A percentile compares a stretch with the other conserved stretches of the same genome.
Conservation (phyloP, 2,329 filamentous ascomycete genomes). For the Diaporthe ampelina region DNA sequence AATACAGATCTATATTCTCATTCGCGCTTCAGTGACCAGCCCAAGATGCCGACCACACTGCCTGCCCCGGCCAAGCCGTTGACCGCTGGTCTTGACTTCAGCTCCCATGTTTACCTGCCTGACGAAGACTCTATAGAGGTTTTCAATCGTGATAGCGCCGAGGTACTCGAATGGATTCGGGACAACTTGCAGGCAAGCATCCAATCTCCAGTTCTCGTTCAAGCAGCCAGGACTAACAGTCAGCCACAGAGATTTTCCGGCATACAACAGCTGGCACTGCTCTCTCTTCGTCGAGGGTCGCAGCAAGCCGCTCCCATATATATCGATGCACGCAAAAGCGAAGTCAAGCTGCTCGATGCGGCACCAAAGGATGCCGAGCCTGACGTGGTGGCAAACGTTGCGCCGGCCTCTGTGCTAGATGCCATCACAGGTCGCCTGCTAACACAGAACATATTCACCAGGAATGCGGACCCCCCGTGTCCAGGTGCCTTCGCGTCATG, state of each 20-base stretch:
- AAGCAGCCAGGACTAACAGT: not conserved
- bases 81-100: conserved; percentile 20
- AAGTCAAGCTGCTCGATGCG: conserved; percentile 25
- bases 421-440: conserved; percentile 18
- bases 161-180: conserved; percentile 3
- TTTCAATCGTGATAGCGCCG: conserved; percentile 22
- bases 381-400: conserved; percentile 9
- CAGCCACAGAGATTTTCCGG: conserved; percentile 2
- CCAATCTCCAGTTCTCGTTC: not conserved
- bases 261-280: conserved; percentile 8
- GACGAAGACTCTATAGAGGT: conserved; percentile 20
- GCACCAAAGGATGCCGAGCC: not conserved
- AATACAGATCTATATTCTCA: not conserved
- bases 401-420: conserved; percentile 7
- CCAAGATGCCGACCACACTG: conserved; percentile 24
- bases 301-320: conserved; percentile 7
- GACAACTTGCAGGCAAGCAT: conserved; percentile 18
- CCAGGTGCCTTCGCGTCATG: conserved; percentile 18
- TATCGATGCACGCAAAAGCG: conserved; percentile 14
- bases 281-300: conserved; percentile 14
- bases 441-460: conserved; percentile 11
- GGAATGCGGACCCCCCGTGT: conserved; percentile 13
- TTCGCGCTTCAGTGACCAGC: conserved; percentile 3
- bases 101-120: conserved; percentile 14
- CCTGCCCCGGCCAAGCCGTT: conserved; percentile 12